Percentiles rank a stretch among this genome's conserved stretches.
phyloP scores from a whole-genome alignment of 805 yeast species.

The Cyberlindnera maclurae region DNA sequence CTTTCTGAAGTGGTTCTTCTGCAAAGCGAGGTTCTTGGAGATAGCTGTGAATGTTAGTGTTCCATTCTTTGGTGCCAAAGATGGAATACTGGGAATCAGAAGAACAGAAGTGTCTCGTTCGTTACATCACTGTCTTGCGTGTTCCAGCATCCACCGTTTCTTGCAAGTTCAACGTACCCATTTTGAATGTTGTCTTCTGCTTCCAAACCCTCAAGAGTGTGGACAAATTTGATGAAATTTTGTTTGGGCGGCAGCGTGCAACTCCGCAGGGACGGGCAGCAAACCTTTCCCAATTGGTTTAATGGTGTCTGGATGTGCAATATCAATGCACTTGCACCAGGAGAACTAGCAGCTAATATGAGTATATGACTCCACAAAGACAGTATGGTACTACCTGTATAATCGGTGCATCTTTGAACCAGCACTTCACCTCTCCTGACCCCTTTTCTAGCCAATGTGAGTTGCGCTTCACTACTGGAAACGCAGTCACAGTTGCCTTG shows the following conservation, averaged over 20 bases:
- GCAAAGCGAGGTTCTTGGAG: slow-evolving; percentile 97
- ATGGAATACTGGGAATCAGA: no score
- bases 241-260: slow-evolving; percentile 14
- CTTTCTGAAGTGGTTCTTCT: slow-evolving; percentile 99
- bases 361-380: no score
- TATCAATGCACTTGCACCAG: no score
- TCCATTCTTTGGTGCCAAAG: no score
- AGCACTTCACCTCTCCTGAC: no score
- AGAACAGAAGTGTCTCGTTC: no score
- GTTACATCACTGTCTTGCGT: no score
- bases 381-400: no score
- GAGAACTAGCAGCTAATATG: no score
- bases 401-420: no score
- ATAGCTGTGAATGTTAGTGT: slow-evolving; percentile 56
- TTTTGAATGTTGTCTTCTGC: slow-evolving; percentile 22
- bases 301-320: slow-evolving; percentile 10
- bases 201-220: background rate
- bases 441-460: no score
- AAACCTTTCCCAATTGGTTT: slow-evolving; percentile 5
- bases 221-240: slow-evolving; percentile 16
- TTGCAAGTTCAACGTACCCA: slow-evolving; percentile 30
- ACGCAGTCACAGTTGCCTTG: slow-evolving; percentile 11
- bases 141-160: no score
- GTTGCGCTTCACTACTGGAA: background rate
- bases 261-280: slow-evolving; percentile 7